Conservation (phyloP, 2,329 filamentous ascomycete species). For the Cladophialophora exuberans region DNA sequence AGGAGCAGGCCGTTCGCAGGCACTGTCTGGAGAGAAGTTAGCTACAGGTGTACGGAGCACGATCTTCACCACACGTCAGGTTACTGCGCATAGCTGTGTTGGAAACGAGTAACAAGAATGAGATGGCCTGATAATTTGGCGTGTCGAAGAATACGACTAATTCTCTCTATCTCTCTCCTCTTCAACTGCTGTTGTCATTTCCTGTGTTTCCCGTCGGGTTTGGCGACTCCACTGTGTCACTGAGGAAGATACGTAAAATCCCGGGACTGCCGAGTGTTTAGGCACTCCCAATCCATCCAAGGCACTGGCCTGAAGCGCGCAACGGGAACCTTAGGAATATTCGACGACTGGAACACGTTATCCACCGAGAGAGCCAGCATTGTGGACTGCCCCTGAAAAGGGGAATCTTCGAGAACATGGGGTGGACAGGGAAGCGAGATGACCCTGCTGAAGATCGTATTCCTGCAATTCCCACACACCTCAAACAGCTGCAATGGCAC, state of each 20-base stretch:
- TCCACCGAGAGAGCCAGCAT: neutral
- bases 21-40: neutral
- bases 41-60: neutral
- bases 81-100: conserved; percentile 16
- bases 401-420: conserved; percentile 9
- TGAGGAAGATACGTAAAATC: no score
- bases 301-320: no score
- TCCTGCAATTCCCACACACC: neutral
- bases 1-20: neutral
- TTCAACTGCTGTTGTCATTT: neutral
- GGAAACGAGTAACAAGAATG: conserved; percentile 14
- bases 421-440: conserved; percentile 10
- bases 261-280: no score
- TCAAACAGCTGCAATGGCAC: neutral
- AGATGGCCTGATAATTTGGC: neutral
- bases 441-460: conserved; percentile 7
- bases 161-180: neutral
- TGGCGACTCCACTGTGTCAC: no score
- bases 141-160: conserved; percentile 2
- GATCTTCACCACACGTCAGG: neutral
- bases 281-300: no score
- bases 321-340: no score
- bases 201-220: no score
- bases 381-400: neutral
- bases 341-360: no score